A percentile compares a stretch with the other conserved stretches of the same genome.
Conservation (phyloP, 768 basidiomycete genomes). For the Kwoniella heveanensis region DNA sequence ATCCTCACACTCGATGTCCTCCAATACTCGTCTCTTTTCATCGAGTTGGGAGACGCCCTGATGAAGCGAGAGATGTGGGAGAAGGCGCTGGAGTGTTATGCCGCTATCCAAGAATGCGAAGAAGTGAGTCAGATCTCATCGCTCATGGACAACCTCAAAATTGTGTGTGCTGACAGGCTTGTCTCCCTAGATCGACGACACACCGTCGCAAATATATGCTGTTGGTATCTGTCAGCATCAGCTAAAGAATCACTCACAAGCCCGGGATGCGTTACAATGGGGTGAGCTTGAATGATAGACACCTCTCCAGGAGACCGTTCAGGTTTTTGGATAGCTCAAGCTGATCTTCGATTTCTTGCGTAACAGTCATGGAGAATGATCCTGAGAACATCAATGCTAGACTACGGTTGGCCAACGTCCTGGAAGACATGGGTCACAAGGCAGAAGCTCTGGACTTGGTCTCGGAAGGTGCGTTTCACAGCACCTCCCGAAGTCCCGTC, state of each 20-base stretch:
- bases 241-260: constrained; percentile 72
- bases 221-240: constrained; percentile 80
- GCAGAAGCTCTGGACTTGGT: constrained; percentile 80
- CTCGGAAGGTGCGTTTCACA: constrained; percentile 67
- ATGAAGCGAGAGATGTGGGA: constrained; percentile 74
- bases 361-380: constrained; percentile 70
- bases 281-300: constrained; percentile 59
- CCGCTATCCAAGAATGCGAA: constrained; percentile 71
- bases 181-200: constrained; percentile 63
- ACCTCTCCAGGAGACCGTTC: too few species aligned
- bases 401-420: constrained; percentile 85
- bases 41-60: constrained; percentile 82
- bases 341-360: not conserved
- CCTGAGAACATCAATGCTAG: constrained; percentile 78
- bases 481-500: too few species aligned
- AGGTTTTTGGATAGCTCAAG: not conserved
- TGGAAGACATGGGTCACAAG: constrained; percentile 79
- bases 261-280: constrained; percentile 79
- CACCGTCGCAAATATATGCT: constrained; percentile 57
- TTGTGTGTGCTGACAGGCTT: constrained; percentile 2
- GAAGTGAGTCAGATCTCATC: constrained; percentile 60
- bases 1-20: constrained; percentile 71
- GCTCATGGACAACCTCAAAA: not conserved
- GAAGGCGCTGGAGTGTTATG: constrained; percentile 78
- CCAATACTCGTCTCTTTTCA: constrained; percentile 76